Percentiles rank a stretch among this genome's conserved stretches.
These are phyloP conservation scores for Pinus taeda DNA, from an alignment of 75 land plant genomes.

Conservation along the genomic window DNA sequence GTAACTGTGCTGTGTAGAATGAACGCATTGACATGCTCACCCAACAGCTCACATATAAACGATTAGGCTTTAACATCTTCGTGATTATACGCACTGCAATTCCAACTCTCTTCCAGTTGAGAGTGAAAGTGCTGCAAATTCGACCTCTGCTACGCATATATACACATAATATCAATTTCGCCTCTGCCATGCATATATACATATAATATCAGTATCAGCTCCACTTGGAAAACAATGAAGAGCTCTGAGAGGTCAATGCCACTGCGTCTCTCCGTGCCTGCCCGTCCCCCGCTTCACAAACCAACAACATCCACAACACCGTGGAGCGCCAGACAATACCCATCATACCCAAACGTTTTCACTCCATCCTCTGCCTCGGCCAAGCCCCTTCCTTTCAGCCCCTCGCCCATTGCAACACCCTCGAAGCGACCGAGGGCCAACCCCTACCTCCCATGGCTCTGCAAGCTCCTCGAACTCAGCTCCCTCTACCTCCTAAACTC, in stretches of 20 bases:
- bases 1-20: too few species aligned
- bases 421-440: conserved; percentile 27
- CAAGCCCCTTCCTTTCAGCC: conserved; percentile 15
- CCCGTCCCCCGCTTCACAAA: conserved; percentile 3
- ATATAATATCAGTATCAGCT: too few species aligned
- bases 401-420: conserved; percentile 30
- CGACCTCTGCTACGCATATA: too few species aligned
- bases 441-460: conserved; percentile 19
- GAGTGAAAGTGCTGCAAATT: too few species aligned
- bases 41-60: too few species aligned
- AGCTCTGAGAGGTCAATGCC: conserved; percentile 17
- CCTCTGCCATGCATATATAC: too few species aligned
- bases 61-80: too few species aligned
- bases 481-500: conserved; percentile 44
- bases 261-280: conserved; percentile 17
- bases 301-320: background rate
- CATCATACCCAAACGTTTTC: conserved; percentile 3
- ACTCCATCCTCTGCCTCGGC: background rate
- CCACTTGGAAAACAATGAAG: background rate
- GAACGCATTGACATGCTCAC: too few species aligned
- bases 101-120: too few species aligned
- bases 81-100: too few species aligned
- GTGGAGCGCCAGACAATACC: conserved; percentile 10
- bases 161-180: too few species aligned
- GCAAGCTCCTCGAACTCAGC: conserved; percentile 29